These are phyloP conservation scores for Mycosphaerelloides madeirae DNA, from an alignment of 2,329 filamentous ascomycete species.

Conservation along the genomic window DNA sequence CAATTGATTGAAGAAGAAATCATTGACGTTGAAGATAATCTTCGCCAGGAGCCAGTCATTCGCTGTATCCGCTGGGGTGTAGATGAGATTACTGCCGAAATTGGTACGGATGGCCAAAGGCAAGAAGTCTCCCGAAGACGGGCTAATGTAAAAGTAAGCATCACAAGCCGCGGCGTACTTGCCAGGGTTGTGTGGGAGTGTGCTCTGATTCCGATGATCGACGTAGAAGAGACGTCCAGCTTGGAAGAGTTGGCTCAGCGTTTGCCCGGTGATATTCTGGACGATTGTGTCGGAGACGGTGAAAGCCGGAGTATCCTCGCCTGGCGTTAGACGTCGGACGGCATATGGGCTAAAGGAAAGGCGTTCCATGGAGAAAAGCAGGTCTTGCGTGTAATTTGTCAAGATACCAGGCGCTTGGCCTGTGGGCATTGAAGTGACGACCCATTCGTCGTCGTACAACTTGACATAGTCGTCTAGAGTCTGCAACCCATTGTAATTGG, in stretches of 20 bases:
- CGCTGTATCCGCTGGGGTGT: conserved; percentile 43
- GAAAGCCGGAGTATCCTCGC: conserved; percentile 36
- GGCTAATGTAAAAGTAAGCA: conserved; percentile 46
- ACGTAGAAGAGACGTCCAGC: conserved; percentile 42
- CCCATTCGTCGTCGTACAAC: conserved; percentile 43
- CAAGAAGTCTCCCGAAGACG: conserved; percentile 40
- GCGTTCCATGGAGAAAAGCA: conserved; percentile 47
- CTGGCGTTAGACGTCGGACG: conserved; percentile 32
- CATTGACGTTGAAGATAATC: conserved; percentile 47
- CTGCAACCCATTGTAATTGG: conserved; percentile 18
- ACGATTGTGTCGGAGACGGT: conserved; percentile 30
- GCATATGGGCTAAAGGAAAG: conserved; percentile 41
- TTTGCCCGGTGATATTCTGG: conserved; percentile 31
- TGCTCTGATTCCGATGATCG: conserved; percentile 39
- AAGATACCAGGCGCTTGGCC: conserved; percentile 37
- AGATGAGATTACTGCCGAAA: conserved; percentile 38
- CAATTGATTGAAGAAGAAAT: conserved; percentile 44
- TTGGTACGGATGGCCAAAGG: conserved; percentile 50
- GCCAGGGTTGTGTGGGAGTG: conserved; percentile 12
- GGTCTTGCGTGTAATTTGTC: conserved; percentile 45
- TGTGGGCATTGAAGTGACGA: conserved; percentile 30
- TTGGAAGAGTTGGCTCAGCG: conserved; percentile 32
- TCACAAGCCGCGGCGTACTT: conserved; percentile 41
- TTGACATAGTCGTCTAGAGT: conserved; percentile 35
- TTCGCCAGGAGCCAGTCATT: conserved; percentile 52